Base-by-base conservation (phyloP, 805 yeast species). In the Saccharomycopsis malanga region DNA sequence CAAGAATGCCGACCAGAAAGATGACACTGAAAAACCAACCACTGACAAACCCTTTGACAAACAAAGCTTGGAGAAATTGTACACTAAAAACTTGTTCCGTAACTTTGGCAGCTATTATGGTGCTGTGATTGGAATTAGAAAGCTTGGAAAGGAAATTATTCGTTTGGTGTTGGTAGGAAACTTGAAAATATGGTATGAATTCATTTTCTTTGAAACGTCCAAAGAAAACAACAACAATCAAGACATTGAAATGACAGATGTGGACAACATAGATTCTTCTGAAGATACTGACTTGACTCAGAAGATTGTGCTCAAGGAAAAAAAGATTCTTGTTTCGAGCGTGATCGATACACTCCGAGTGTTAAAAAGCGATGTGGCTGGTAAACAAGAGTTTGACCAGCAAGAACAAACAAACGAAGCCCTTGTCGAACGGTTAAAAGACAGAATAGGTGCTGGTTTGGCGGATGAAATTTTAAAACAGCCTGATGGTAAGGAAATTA, bases 101-200 rank as follows among this genome's bases (percentile, higher is more conserved):
- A 52, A 52, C 27, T 52, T 82, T 14, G 95, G 96, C 2, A 87
- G 98, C 0, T 87, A 88, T 53, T 93, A 84, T 57, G 99, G 99
- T 34, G 82, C 97, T 3, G 74, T 94, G 25, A 74, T 78, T 42
- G 98, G 98, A 4, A 73, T 93, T 57, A 75, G 77, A 48, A 87
- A 83, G 17, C 67, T 93, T 58, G 98, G 97, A 3, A 70, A 81
- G 4, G 98, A 93, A 64, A 94, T 93, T 7, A 76, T 91, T 32
- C 75, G 95, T 55, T 81, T 91, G 38, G 76, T 87, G 1, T 72
- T 93, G 46, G 69, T 91, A 34, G 96, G 96, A 0, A 93, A 93
- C 62, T 65, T 91, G 51, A 75, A 79, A 54, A 77, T 81, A 48
- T 93, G 98, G 98, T 70, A 79, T 14, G 70, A 68, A 42, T 72